phyloP scores from a whole-genome alignment of 352 stramenopile species.

The Phytopythium montanum region DNA sequence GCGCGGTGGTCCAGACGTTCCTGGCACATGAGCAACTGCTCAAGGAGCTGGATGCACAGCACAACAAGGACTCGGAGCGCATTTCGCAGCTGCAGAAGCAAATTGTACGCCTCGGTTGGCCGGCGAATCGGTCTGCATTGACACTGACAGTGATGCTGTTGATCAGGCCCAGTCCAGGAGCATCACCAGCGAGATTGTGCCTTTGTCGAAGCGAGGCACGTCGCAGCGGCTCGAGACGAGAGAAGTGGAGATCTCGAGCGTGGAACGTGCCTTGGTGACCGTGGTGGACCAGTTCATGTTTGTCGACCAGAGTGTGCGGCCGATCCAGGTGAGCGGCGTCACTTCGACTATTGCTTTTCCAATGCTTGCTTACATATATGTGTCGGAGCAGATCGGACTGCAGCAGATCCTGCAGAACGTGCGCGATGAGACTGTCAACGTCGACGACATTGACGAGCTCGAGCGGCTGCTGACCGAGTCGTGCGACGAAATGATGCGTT shows the following conservation, averaged over 20 bases:
- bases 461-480: slow-evolving; percentile 53
- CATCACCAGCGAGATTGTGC: slow-evolving; percentile 42
- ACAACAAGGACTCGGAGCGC: slow-evolving; percentile 54
- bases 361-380: neutral
- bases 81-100: slow-evolving; percentile 45
- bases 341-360: neutral
- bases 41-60: slow-evolving; percentile 60
- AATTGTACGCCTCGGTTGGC: slow-evolving; percentile 38
- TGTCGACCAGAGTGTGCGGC: slow-evolving; percentile 70
- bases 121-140: neutral
- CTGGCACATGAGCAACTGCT: slow-evolving; percentile 65
- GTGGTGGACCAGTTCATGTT: slow-evolving; percentile 85
- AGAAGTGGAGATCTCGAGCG: slow-evolving; percentile 57
- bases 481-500: slow-evolving; percentile 74
- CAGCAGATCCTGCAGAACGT: slow-evolving; percentile 81
- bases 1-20: slow-evolving; percentile 68
- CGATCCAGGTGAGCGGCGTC: slow-evolving; percentile 70
- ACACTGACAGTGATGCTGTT: neutral
- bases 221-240: slow-evolving; percentile 68
- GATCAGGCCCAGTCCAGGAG: slow-evolving; percentile 42
- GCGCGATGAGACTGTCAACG: slow-evolving; percentile 62
- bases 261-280: slow-evolving; percentile 56
- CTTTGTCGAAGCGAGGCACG: slow-evolving; percentile 57
- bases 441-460: slow-evolving; percentile 57
- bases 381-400: slow-evolving; percentile 52